These are phyloP conservation scores for Pisolithus tinctorius DNA, from an alignment of 768 basidiomycete species.

Conservation along the genomic window DNA sequence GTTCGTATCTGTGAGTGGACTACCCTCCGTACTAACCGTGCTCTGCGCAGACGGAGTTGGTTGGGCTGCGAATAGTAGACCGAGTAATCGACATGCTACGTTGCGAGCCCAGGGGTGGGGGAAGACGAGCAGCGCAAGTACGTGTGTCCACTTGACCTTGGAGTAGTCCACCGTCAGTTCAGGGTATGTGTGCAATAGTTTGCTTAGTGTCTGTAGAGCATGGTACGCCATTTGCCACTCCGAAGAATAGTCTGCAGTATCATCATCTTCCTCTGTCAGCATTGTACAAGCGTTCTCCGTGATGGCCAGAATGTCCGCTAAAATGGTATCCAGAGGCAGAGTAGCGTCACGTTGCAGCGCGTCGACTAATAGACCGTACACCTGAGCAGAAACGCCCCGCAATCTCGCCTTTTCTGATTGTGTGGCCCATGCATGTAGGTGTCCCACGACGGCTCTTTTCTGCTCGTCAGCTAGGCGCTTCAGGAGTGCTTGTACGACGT, in stretches of 20 bases:
- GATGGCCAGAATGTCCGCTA: conserved; percentile 48
- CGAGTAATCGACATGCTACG: conserved; percentile 70
- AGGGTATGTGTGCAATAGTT: conserved; percentile 54
- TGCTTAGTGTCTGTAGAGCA: conserved; percentile 57
- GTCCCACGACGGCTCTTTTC: conserved; percentile 51
- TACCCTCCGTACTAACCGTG: conserved; percentile 3
- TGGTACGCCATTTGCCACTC: conserved; percentile 87
- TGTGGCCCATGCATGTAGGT: conserved; percentile 74
- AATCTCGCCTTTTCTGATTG: conserved; percentile 57
- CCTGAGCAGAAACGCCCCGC: conserved; percentile 67
- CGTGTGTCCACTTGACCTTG: conserved; percentile 53
- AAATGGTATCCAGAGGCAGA: conserved; percentile 40
- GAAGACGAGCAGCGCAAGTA: conserved; percentile 67
- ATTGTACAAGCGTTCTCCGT: conserved; percentile 6
- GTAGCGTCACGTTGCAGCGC: conserved; percentile 43
- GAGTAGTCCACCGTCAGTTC: conserved; percentile 38
- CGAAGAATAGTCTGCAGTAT: conserved; percentile 45
- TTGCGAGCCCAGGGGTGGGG: conserved; percentile 94
- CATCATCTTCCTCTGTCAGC: conserved; percentile 34
- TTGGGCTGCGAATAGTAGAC: conserved; percentile 52
- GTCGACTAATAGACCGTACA: conserved; percentile 79
- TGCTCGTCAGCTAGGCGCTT: conserved; percentile 56
- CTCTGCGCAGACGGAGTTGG: conserved; percentile 28
- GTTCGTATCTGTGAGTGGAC: conserved; percentile 45
- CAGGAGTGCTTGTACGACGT: conserved; percentile 74